Evolutionary conservation across 2,329 filamentous ascomycete species (phyloP).

Genomic region (Stagonosporopsis tanaceti): DNA sequence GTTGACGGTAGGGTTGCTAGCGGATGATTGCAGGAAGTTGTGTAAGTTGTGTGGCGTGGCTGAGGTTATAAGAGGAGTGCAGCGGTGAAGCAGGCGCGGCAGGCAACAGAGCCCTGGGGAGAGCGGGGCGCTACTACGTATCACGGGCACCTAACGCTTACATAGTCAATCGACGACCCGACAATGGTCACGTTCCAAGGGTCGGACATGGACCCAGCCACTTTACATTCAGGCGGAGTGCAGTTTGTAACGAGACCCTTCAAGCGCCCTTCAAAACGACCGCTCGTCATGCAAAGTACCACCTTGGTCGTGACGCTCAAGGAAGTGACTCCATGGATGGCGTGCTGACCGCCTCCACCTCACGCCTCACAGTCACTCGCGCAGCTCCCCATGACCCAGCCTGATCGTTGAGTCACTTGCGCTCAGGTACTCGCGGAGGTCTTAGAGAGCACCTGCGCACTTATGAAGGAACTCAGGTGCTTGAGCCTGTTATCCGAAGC

Average conservation of each 20-base stretch:
- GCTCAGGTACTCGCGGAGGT: conserved; percentile 2
- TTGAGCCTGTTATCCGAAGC: background rate
- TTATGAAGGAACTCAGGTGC: background rate
- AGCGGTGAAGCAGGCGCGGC: conserved; percentile 47
- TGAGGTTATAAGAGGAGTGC: conserved; percentile 35
- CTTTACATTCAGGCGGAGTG: conserved; percentile 24
- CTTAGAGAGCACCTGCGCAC: conserved; percentile 1
- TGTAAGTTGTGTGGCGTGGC: conserved; percentile 29
- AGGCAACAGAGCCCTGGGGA: conserved; percentile 37
- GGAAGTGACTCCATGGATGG: conserved; percentile 40
- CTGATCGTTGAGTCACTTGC: conserved; percentile 30
- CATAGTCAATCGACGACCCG: conserved; percentile 2
- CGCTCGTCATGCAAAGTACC: conserved; percentile 27
- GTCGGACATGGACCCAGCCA: conserved; percentile 14
- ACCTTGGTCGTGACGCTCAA: conserved; percentile 24
- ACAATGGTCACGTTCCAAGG: conserved; percentile 15
- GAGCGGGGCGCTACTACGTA: conserved; percentile 35
- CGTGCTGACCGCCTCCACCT: conserved; percentile 38
- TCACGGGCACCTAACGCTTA: conserved; percentile 25
- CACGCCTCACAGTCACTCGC: conserved; percentile 37
- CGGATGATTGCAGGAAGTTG: conserved; percentile 14
- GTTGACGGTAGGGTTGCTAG: conserved; percentile 21
- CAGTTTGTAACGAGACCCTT: conserved; percentile 23
- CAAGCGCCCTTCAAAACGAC: conserved; percentile 9
- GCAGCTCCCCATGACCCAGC: conserved; percentile 38